Base-by-base conservation (phyloP, 2,329 filamentous ascomycete genomes). In the Monilinia laxa region DNA sequence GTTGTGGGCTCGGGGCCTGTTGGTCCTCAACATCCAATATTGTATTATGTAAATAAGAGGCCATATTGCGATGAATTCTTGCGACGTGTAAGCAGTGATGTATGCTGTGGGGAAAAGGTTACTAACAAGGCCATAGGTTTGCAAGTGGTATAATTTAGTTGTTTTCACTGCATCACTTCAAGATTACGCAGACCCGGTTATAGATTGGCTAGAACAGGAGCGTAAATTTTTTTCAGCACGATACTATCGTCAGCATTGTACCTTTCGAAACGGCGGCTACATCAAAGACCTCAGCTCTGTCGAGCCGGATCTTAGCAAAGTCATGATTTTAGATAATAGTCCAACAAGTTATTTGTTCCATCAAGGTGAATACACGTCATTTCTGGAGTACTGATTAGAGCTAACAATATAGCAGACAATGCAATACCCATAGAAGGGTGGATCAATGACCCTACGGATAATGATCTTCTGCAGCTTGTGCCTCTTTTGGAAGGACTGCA, bases 311-410 rank as follows among this genome's bases (percentile, higher is more conserved):
- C 81, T 99, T 75, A 97, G 93, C 80, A 96, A 93, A 80, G 95
- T 99, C 68, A 97, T 98, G 90, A 99, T 99, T 77, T 83, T 99
- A 79, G 95, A 99, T 81, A 99, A 99, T 77, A 97, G 93, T 78
- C 95, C 95, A 65, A 87, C 97, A 82, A 97, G 93, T 81, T 99
- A 98, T 80, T 91, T 97, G 80, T 98, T 98, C 80, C 94, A 98
- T 77, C 93, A 97, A 88, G 94, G 95, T 95, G 81, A 76, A 85
- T 76, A 55, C 53, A 52, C 66, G 38, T 65, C 67, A 64, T 68
- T 55, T 12, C 47, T 53, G 14, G 52, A 67, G 38, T 49, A 68
- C 12, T 35, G 28, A 20, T 18, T 35, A 10, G 28, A 23, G 18
- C 60, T 64, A 47, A 69, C 57, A 4, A 49, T 58, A 12, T 51